Percentiles rank a stretch among this genome's conserved stretches.
Conservation (phyloP, 352 stramenopile genomes). For the Blastocystis sp. region DNA sequence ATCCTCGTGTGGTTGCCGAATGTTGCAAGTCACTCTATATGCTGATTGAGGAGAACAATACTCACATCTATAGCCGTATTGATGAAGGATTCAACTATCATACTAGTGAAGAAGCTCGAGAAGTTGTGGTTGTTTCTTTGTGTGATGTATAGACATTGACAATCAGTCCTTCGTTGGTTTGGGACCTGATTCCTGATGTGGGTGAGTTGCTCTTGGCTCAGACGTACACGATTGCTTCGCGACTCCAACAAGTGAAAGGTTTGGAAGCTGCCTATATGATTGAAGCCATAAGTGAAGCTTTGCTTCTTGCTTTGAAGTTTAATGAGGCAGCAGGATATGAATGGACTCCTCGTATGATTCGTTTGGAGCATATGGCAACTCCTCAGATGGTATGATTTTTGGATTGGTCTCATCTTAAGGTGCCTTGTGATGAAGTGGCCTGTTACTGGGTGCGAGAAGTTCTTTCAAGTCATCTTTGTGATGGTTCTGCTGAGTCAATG, state of each 20-base stretch:
- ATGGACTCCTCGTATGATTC: conserved; percentile 60
- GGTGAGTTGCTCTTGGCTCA: conserved; percentile 58
- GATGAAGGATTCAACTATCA: conserved; percentile 62
- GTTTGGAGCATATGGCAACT: conserved; percentile 48
- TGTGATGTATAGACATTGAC: conserved; percentile 25
- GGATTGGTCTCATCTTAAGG: neutral
- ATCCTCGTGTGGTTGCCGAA: conserved; percentile 48
- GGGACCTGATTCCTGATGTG: conserved; percentile 59
- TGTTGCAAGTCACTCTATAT: conserved; percentile 61
- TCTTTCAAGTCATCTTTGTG: conserved; percentile 2
- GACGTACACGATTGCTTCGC: conserved; percentile 38
- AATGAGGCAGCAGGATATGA: conserved; percentile 57
- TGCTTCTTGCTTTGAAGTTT: conserved; percentile 57
- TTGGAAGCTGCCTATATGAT: conserved; percentile 57
- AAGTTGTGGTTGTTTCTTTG: neutral
- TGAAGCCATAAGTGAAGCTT: conserved; percentile 37
- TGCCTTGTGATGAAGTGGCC: conserved; percentile 53
- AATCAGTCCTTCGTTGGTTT: conserved; percentile 55
- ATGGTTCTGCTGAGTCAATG: conserved; percentile 30
- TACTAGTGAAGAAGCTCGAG: conserved; percentile 51
- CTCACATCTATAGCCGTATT: conserved; percentile 38
- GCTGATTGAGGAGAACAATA: conserved; percentile 61
- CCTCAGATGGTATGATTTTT: neutral
- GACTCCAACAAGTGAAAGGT: conserved; percentile 17
- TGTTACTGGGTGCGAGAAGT: conserved; percentile 50